Base-by-base conservation (phyloP, 495 filamentous ascomycete genomes). In the Pyrenopolyporus hunteri region DNA sequence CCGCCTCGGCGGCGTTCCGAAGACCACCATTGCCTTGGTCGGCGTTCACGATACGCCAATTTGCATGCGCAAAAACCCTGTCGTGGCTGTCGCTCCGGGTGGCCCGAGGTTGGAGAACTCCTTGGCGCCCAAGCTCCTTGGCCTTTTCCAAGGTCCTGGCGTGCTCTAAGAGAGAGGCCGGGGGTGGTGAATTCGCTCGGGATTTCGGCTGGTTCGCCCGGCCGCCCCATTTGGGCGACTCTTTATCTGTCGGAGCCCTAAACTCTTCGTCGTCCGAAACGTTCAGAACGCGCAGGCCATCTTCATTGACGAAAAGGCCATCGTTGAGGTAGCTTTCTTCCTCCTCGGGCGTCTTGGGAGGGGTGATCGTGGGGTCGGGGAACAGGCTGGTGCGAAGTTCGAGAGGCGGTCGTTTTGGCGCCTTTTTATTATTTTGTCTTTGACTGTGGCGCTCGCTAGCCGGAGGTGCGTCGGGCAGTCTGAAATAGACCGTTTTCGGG, bases 11-110 rank as follows among this genome's bases (percentile, higher is more conserved):
- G 0, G 93, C 92, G 68, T 96, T 97, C 54, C 87, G 85, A 46
- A 97, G 81, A 17, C 91, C 93, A 11, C 91, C 92, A 73, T 97
- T 97, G 36, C 92, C 92, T 72, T 93, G 91, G 48, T 94, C 87
- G 0, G 91, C 89, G 20, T 85, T 85, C 63, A 90, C 88, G 16
- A 97, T 82, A n/a, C 81, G 87, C 91, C 91, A 97, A 50, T 86
- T 80, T 7, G 85, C 85, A 36, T 80, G 72, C 11, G 85, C 87
- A 60, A 89, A 88, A 9, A 83, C 80, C 13, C 84, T 82, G 45
- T 90, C 88, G 45, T 82, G 79, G 55, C 80, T 83, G 6, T 82
- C 79, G 64, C 77, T 83, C n/a, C 80, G 67, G 9, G 69, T 68
- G 28, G 64, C 68, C 52, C 74, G 72, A 50, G 76, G 80, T 68